phyloP scores from a whole-genome alignment of 768 basidiomycete genomes.

The Pholiota conissans region DNA sequence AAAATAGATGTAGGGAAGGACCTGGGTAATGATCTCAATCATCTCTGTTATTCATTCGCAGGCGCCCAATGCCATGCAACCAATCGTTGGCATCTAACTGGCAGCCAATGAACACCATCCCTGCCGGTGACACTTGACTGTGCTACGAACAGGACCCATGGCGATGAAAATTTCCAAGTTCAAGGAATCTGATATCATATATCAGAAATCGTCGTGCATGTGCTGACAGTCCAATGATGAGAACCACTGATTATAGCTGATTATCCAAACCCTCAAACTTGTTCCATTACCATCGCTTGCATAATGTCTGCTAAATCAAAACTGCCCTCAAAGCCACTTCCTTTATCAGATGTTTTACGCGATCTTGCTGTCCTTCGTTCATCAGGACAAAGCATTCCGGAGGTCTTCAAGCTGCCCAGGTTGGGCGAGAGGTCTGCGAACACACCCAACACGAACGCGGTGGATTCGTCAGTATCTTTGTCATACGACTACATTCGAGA shows the following conservation, averaged over 20 bases:
- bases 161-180: background rate
- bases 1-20: conserved; percentile 6
- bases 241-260: too few species aligned
- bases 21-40: conserved; percentile 9
- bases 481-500: conserved; percentile 63
- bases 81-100: background rate
- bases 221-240: background rate
- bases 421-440: conserved; percentile 8
- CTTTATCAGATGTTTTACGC: conserved; percentile 59
- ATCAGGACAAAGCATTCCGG: conserved; percentile 43
- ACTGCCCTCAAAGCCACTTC: conserved; percentile 46
- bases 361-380: conserved; percentile 74
- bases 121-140: background rate
- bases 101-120: background rate
- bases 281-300: conserved; percentile 9
- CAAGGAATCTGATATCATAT: background rate
- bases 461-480: conserved; percentile 42
- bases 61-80: background rate
- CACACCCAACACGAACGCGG: conserved; percentile 10
- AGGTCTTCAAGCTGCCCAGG: conserved; percentile 16
- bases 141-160: background rate
- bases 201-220: background rate
- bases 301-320: conserved; percentile 29
- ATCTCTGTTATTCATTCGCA: background rate
- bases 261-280: conserved; percentile 6